These are phyloP conservation scores for Paraphaeosphaeria sporulosa DNA, from an alignment of 2,329 filamentous ascomycete species.

Conservation along the genomic window DNA sequence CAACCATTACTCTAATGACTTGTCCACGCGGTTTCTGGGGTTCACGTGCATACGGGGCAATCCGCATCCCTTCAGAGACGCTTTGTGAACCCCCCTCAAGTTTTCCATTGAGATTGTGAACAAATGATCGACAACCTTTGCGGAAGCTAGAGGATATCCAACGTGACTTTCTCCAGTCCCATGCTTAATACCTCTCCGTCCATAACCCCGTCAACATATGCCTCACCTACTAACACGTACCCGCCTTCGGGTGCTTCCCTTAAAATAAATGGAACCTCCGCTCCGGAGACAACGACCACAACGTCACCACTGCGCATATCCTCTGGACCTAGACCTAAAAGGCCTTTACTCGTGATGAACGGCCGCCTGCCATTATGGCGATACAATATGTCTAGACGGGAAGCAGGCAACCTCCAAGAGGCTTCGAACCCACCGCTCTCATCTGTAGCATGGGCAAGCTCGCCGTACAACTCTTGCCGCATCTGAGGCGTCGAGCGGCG, in stretches of 20 bases:
- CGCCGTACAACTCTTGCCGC: no score
- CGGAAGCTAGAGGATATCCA: conserved; percentile 1
- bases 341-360: conserved; percentile 1
- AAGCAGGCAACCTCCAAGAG: conserved; percentile 3
- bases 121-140: neutral
- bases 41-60: neutral
- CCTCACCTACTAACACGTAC: conserved; percentile 6
- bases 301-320: conserved; percentile 3
- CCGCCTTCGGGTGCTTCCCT: neutral
- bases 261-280: conserved; percentile 3
- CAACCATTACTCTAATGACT: neutral
- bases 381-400: conserved; percentile 8
- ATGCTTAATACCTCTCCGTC: conserved; percentile 7
- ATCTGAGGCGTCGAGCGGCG: neutral
- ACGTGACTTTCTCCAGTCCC: neutral
- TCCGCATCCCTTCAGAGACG: neutral
- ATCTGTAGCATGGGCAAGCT: no score
- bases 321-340: conserved; percentile 2
- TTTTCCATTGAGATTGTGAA: neutral
- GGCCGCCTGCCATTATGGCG: conserved; percentile 9
- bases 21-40: neutral
- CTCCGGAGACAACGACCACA: conserved; percentile 4
- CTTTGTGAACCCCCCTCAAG: neutral
- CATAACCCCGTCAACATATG: conserved; percentile 10
- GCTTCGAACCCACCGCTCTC: conserved; percentile 8